Conservation (phyloP, 2,329 filamentous ascomycete species). For the Venturia carpophila region DNA sequence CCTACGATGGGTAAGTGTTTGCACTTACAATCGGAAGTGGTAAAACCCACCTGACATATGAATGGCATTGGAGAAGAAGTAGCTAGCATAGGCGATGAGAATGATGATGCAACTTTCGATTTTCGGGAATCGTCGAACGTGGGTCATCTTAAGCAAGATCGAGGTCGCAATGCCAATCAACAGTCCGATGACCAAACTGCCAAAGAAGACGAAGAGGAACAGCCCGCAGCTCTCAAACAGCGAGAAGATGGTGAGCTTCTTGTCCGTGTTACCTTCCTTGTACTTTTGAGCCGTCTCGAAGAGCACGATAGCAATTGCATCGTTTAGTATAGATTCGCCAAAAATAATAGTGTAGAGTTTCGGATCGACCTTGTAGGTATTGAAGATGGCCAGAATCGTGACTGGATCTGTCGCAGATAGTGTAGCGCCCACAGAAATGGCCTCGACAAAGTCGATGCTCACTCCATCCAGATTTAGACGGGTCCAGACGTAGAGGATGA, state of each 20-base stretch:
- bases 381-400: slow-evolving; percentile 97
- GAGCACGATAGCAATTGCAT: slow-evolving; percentile 95
- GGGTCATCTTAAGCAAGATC: slow-evolving; percentile 86
- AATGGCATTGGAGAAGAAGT: slow-evolving; percentile 95
- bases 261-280: slow-evolving; percentile 61
- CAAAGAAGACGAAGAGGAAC: slow-evolving; percentile 94
- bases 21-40: background rate
- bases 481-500: slow-evolving; percentile 84
- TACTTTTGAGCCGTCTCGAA: slow-evolving; percentile 97
- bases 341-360: slow-evolving; percentile 99
- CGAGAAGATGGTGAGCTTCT: slow-evolving; percentile 67
- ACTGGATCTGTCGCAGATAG: slow-evolving; percentile 95
- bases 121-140: slow-evolving; percentile 85
- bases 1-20: slow-evolving; percentile 44
- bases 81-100: slow-evolving; percentile 89
- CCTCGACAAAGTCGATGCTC: slow-evolving; percentile 85
- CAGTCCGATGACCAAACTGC: slow-evolving; percentile 82
- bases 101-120: slow-evolving; percentile 94
- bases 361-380: slow-evolving; percentile 97
- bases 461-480: slow-evolving; percentile 78
- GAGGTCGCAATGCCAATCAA: slow-evolving; percentile 81
- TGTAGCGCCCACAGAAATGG: slow-evolving; percentile 92
- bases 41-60: slow-evolving; percentile 76
- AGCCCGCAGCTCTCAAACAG: slow-evolving; percentile 87
- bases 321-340: slow-evolving; percentile 94